A percentile compares a stretch with the other conserved stretches of the same genome.
phyloP scores from a whole-genome alignment of 306 rosid genomes.

The Carpinus fangiana region DNA sequence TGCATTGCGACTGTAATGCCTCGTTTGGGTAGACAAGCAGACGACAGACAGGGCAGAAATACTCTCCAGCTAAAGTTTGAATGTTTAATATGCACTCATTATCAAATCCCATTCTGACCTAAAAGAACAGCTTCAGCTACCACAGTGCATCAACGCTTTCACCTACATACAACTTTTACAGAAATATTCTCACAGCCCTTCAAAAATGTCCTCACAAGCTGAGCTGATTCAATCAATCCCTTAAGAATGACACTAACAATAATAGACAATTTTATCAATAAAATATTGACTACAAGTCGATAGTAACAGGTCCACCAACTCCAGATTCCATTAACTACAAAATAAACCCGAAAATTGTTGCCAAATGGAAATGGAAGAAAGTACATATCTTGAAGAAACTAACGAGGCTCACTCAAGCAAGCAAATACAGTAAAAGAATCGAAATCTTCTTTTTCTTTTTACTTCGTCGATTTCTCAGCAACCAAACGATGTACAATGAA shows the following conservation, averaged over 20 bases:
- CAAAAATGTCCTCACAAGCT: not conserved
- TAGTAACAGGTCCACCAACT: not conserved
- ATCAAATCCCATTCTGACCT: constrained; percentile 82
- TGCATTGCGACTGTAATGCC: constrained; percentile 92
- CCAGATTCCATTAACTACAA: not conserved
- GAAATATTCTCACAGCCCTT: not conserved
- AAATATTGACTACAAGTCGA: not conserved
- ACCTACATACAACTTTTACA: constrained; percentile 27
- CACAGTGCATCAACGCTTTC: constrained; percentile 32
- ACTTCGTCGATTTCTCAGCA: not conserved
- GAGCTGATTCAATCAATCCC: not conserved
- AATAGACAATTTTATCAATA: not conserved
- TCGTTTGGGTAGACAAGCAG: constrained; percentile 88
- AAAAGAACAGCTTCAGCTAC: constrained; percentile 42
- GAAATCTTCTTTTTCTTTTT: not conserved
- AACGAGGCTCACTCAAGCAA: not conserved
- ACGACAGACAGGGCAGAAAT: constrained; percentile 96
- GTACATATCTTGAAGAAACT: not conserved
- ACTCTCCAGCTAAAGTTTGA: constrained; percentile 96
- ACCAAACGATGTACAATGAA: constrained; percentile 4
- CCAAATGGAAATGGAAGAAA: not conserved
- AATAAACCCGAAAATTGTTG: not conserved
- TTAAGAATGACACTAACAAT: not conserved
- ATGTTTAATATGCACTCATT: constrained; percentile 93
- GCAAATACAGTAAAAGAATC: not conserved